Evolutionary conservation across 331 rosid genomes (phyloP), one percentile per base, ranked within the genome.

Genomic region (Cydonia oblonga): DNA sequence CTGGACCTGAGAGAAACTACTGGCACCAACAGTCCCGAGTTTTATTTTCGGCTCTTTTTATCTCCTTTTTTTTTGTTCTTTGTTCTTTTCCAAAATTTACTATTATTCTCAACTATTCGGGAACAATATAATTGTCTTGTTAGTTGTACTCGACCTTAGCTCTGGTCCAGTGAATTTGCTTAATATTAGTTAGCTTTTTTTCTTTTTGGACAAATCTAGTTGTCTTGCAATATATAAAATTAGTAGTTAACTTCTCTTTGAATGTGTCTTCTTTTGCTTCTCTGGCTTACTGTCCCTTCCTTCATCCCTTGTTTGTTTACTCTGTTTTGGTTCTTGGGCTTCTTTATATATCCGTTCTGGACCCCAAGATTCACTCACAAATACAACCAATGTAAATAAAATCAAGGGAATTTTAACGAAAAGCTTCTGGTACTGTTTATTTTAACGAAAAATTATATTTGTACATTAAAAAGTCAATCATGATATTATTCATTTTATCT

Each of bases 1-100:
- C 81, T 63, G 65, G 77, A 24, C 26, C 71, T 63, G 60, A 6
- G 71, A 66, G 22, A 49, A 35, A 60, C 66, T 49, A 33, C 66
- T 25, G 69, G 75, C 71, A 26, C 22, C 22, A 60, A 44, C 59
- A 12, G 18, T n/a, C 46, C 44, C n/a, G 19, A 28, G 76, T 60
- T 40, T 56, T 35, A 12, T 29, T 71, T 71, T 49, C 53, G 53
- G 53, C 53, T 16, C n/a, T 8, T 28, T 59, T 40, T 9, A 16
- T 25, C 22, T 35, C 40, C 40, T 35, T 35, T 35, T 35, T 8
- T 35, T 35, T 20, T 8, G 10, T 24, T 30, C 0, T 32, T 57
- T 49, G 10, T 24, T 18, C 3, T 29, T 1, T 62, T 64, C 7
- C 24, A 9, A 64, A 19, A n/a, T 35, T 13, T 14, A 26, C 20